Conservation (phyloP, 345 rosid genomes). For the Angophora floribunda region DNA sequence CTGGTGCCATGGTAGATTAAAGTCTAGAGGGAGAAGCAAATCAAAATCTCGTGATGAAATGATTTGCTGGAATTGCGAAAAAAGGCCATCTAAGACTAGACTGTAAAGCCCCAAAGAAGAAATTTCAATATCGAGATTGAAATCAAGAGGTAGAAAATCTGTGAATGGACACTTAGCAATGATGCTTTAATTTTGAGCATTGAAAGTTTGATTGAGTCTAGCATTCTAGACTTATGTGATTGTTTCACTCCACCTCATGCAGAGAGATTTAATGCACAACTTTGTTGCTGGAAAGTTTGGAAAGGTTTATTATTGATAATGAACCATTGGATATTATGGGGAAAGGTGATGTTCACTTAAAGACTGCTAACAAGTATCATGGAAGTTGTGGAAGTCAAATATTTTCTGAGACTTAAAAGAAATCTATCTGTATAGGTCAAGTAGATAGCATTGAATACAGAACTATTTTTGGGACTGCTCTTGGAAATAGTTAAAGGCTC, state of each 20-base stretch:
- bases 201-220: background rate
- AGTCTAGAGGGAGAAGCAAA: background rate
- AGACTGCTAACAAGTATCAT: background rate
- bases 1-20: background rate
- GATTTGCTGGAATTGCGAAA: background rate
- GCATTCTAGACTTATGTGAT: background rate
- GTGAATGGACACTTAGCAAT: background rate
- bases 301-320: background rate
- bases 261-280: background rate
- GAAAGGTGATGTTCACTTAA: background rate
- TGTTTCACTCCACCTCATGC: background rate
- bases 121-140: background rate
- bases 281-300: background rate
- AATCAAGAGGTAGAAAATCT: background rate
- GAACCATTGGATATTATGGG: background rate
- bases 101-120: background rate
- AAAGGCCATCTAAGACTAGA: background rate
- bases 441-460: background rate
- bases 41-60: background rate
- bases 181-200: background rate
- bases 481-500: no score
- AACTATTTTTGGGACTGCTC: no score
- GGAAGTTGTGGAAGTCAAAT: background rate
- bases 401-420: background rate
- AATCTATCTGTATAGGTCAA: background rate